Evolutionary conservation across 169 alveolate species (phyloP).

Genomic region (Blepharisma undulans): DNA sequence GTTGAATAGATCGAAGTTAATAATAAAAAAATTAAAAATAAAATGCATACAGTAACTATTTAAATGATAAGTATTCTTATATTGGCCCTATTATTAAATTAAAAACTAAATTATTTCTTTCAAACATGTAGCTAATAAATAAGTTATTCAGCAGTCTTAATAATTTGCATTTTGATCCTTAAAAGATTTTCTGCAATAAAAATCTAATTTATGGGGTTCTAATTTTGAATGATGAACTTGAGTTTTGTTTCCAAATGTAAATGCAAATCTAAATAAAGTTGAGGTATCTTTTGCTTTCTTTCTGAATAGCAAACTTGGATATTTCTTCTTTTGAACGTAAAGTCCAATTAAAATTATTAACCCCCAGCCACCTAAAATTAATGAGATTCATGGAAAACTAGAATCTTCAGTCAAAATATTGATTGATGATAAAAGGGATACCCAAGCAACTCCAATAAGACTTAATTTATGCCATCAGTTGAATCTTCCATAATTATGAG

Average conservation of each 20-base stretch:
- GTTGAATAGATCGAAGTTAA: too few species aligned
- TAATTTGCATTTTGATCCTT: too few species aligned
- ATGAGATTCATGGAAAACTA: not conserved
- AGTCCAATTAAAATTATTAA: not conserved
- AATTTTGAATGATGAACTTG: not conserved
- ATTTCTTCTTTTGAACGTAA: not conserved
- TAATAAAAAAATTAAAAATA: too few species aligned
- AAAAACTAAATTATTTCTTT: not conserved
- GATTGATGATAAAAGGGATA: not conserved
- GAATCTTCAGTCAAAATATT: not conserved
- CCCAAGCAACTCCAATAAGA: not conserved
- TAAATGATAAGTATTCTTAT: too few species aligned
- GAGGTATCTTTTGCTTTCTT: not conserved
- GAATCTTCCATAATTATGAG: conserved; percentile 16
- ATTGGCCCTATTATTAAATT: not conserved
- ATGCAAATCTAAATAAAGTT: not conserved
- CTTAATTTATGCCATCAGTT: conserved; percentile 24
- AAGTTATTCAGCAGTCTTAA: too few species aligned
- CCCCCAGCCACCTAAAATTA: not conserved
- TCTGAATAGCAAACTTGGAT: conserved; percentile 1
- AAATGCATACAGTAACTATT: too few species aligned
- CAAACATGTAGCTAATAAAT: too few species aligned
- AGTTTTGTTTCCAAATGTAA: not conserved
- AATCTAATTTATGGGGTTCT: not conserved
- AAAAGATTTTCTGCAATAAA: too few species aligned